These are phyloP conservation scores for Cladosporium sp. DNA, from an alignment of 2,329 filamentous ascomycete species.

Conservation along the genomic window DNA sequence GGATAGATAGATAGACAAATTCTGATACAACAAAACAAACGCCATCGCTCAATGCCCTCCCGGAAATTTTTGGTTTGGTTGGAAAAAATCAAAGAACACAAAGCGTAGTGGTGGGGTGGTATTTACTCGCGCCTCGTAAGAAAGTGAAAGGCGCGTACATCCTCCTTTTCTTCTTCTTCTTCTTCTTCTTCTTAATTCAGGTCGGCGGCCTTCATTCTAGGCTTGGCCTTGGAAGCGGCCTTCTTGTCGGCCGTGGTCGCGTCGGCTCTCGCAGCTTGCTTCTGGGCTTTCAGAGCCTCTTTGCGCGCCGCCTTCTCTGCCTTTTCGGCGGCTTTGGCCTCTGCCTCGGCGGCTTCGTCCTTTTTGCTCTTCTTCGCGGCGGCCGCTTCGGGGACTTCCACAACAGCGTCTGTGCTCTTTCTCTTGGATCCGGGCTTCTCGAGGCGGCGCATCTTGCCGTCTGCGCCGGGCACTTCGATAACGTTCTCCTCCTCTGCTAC, in stretches of 20 bases:
- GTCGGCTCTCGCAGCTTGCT: conserved; percentile 13
- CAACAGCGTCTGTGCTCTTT: conserved; percentile 19
- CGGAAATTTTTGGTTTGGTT: background rate
- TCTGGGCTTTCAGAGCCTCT: conserved; percentile 14
- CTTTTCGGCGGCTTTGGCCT: conserved; percentile 14
- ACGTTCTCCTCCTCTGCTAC: conserved; percentile 20
- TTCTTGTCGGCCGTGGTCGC: conserved; percentile 11
- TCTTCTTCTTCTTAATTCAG: conserved; percentile 16
- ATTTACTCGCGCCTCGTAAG: too few species aligned
- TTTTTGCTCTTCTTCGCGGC: conserved; percentile 21
- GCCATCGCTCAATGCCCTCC: conserved; percentile 12
- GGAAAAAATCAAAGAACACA: background rate
- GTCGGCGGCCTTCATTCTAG: conserved; percentile 20
- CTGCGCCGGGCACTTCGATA: conserved; percentile 28
- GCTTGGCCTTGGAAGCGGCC: conserved; percentile 13
- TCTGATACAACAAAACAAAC: conserved; percentile 2
- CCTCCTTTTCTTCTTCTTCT: too few species aligned
- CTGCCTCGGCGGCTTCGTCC: conserved; percentile 18
- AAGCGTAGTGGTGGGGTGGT: too few species aligned
- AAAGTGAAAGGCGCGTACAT: too few species aligned
- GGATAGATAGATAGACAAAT: background rate
- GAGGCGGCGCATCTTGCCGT: conserved; percentile 30
- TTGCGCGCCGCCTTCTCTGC: conserved; percentile 19
- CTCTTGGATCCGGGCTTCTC: conserved; percentile 21
- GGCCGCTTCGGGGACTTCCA: conserved; percentile 21